Conservation (phyloP, 202 grass and related monocot species). For the Musa balbisiana region DNA sequence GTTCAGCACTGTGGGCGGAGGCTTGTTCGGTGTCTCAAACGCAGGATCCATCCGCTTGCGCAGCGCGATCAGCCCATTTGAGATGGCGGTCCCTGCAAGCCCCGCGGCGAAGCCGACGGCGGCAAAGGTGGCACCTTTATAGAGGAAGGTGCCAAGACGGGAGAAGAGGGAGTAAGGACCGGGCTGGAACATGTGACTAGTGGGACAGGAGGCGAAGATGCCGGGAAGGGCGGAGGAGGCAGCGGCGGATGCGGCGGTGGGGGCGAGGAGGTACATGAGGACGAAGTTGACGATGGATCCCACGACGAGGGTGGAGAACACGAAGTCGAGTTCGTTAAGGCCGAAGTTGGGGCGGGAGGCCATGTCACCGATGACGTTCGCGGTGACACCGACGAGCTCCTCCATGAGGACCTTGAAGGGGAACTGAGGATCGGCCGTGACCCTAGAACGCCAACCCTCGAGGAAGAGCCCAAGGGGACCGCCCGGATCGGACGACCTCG, state of each 20-base stretch:
- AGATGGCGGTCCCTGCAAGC: conserved; percentile 65
- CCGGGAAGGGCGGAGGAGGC: conserved; percentile 36
- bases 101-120: conserved; percentile 70
- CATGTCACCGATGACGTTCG: conserved; percentile 94
- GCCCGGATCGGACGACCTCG: background rate
- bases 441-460: conserved; percentile 73
- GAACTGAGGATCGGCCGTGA: conserved; percentile 76
- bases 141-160: conserved; percentile 55
- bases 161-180: conserved; percentile 62
- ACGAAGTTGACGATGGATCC: conserved; percentile 98
- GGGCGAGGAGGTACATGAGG: conserved; percentile 94
- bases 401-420: conserved; percentile 99
- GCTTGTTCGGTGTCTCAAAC: conserved; percentile 84
- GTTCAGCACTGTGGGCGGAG: conserved; percentile 82
- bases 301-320: conserved; percentile 94
- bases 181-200: conserved; percentile 88
- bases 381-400: conserved; percentile 73
- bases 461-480: conserved; percentile 66
- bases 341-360: conserved; percentile 86
- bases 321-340: conserved; percentile 87
- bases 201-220: conserved; percentile 32
- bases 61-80: conserved; percentile 64
- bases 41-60: conserved; percentile 74
- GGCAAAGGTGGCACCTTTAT: conserved; percentile 77
- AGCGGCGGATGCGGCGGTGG: conserved; percentile 39